Evolutionary conservation across 2,329 filamentous ascomycete species (phyloP), one percentile per base, ranked within the genome.

Genomic region (Ophiostoma novo-ulmi): DNA sequence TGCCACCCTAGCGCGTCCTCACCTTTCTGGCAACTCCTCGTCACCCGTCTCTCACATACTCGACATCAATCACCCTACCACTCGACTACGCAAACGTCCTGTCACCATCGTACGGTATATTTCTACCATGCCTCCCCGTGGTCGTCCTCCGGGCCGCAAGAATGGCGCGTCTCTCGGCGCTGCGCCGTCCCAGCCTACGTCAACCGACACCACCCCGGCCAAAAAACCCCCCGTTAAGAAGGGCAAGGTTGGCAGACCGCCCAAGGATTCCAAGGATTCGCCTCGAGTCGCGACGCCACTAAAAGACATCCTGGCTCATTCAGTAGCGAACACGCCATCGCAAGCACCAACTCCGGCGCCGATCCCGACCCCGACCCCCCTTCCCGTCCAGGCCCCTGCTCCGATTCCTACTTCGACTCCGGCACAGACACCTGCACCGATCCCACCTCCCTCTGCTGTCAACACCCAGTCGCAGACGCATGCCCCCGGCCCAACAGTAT

Each of bases 61-160:
- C 58, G 13, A 35, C 63, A 65, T 10, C 36, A n/a, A 22, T 14
- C 20, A 20, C 7, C 63, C 22, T n/a, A 2, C 14, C 31, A 3
- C 63, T 39, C 36, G n/a, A 65, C 36, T 17, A 64, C 58, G 13
- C 58, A 3, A 0, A 4, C 14, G 6, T n/a, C 31, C 61, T 36
- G 13, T 63, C 8, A 36, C 35, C 22, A n/a, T 11, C 11, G 35
- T 35, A 63, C 35, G 13, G 1, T 1, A 39, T 52, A 35, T 20
- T n/a, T n/a, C 5, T 6, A 20, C 17, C 35, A 74, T 73, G 72
- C 41, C 72, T 35, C 73, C 71, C 10, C 70, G 73, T 52, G 72
- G 73, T 52, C 70, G 73, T 39, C 73, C 72, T 2, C 72, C 73
- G 17, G 72, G 72, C 44, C 72, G 72, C 6, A 74, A 71, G 58